These are phyloP conservation scores for Alliaria petiolata DNA, from an alignment of 345 rosid genomes.

Conservation along the genomic window DNA sequence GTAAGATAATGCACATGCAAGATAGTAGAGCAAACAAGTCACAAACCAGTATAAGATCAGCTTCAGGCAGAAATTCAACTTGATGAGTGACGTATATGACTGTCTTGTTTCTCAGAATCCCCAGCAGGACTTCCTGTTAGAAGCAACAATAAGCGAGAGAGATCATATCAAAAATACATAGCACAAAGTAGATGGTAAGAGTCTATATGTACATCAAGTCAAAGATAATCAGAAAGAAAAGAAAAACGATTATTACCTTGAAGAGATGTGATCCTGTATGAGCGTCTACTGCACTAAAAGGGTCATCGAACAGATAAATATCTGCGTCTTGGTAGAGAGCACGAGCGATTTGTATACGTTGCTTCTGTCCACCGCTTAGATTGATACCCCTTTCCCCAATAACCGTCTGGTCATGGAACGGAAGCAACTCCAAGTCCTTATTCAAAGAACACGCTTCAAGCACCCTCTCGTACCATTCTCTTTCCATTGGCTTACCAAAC, in stretches of 20 bases:
- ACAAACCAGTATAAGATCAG: constrained; percentile 61
- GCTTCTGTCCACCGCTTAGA: constrained; percentile 88
- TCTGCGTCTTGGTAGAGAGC: constrained; percentile 65
- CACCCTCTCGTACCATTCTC: constrained; percentile 42
- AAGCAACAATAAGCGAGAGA: not conserved
- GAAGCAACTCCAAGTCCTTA: constrained; percentile 52
- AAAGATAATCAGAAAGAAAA: not conserved
- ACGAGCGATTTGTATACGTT: constrained; percentile 72
- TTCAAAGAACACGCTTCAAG: constrained; percentile 53
- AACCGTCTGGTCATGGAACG: constrained; percentile 54
- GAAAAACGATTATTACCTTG: constrained; percentile 30
- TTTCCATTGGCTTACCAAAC: constrained; percentile 53
- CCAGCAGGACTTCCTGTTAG: constrained; percentile 56
- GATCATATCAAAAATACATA: not conserved
- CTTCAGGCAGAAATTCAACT: constrained; percentile 58
- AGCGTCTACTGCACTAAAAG: constrained; percentile 83
- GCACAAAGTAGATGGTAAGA: not conserved
- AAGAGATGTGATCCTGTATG: constrained; percentile 67
- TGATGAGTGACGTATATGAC: constrained; percentile 67
- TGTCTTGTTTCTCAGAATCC: constrained; percentile 45
- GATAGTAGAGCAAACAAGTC: not conserved
- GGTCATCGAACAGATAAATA: constrained; percentile 75
- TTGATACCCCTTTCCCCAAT: constrained; percentile 83
- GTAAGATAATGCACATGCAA: not conserved
- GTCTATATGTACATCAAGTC: too few species aligned